A percentile compares a stretch with the other conserved stretches of the same genome.
Evolutionary conservation across 1,284 basidiomycete species (phyloP).

Genomic region (Heterobasidion occidentale): DNA sequence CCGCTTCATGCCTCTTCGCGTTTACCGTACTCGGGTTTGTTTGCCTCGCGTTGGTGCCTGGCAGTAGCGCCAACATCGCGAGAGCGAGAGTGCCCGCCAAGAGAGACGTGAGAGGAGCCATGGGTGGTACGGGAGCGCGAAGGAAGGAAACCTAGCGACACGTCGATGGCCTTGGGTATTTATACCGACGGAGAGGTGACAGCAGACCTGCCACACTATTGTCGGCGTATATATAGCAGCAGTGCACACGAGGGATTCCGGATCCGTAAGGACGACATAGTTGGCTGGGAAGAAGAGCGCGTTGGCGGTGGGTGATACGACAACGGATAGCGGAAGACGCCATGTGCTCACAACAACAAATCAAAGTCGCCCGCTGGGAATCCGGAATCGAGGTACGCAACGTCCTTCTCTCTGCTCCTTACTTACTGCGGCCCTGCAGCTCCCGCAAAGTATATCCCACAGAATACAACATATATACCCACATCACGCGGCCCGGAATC

Average conservation of each 20-base stretch:
- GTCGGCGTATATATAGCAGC: background rate
- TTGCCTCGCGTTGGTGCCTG: slow-evolving; percentile 1
- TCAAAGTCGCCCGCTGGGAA: no score
- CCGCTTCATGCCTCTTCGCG: slow-evolving; percentile 5
- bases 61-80: background rate
- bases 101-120: background rate
- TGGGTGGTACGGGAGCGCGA: background rate
- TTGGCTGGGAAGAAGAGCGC: no score
- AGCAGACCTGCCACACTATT: background rate
- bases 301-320: no score
- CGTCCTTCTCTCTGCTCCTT: no score
- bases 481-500: no score
- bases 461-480: no score
- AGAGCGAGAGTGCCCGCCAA: background rate
- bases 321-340: no score
- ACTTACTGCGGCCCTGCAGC: no score
- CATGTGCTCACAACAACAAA: no score
- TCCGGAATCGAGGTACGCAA: no score
- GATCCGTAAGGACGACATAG: no score
- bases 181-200: background rate
- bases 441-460: no score
- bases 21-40: background rate
- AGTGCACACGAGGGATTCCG: background rate
- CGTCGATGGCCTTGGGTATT: background rate
- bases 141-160: background rate